Evolutionary conservation across 2,329 filamentous ascomycete genomes (phyloP).

Genomic region (Blumeria graminis): DNA sequence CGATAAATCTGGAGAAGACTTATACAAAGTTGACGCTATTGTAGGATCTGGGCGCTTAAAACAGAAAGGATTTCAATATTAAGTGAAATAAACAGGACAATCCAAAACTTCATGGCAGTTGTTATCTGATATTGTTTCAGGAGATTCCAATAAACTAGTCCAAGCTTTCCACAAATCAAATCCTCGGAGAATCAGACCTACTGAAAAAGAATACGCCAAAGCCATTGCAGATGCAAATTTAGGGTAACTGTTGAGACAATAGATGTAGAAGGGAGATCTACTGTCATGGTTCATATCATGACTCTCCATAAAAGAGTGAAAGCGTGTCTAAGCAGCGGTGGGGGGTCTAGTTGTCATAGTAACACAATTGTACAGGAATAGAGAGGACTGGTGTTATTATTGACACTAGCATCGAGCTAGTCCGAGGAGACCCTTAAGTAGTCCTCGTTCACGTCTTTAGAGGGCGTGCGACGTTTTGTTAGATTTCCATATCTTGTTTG

Average conservation of each 20-base stretch:
- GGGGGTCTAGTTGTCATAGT: too few relatives aligned
- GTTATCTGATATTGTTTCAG: neutral
- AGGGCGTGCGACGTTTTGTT: too few relatives aligned
- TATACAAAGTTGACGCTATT: neutral
- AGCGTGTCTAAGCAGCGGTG: too few relatives aligned
- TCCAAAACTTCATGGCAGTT: neutral
- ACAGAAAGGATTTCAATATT: neutral
- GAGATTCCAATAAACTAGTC: neutral
- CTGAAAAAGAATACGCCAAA: neutral
- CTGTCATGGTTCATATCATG: neutral
- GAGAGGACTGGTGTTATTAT: too few relatives aligned
- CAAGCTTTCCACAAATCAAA: neutral
- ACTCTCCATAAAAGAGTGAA: neutral
- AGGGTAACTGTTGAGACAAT: neutral
- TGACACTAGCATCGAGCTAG: too few relatives aligned
- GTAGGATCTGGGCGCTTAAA: neutral
- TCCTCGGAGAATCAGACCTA: neutral
- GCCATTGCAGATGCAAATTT: neutral
- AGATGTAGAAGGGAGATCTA: neutral
- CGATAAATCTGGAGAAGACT: neutral
- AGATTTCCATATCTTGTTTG: too few relatives aligned
- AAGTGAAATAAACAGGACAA: neutral
- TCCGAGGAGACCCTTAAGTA: too few relatives aligned
- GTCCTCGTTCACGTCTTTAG: too few relatives aligned
- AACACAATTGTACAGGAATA: too few relatives aligned